Evolutionary conservation across 2,329 filamentous ascomycete genomes (phyloP), one percentile per base, ranked within the genome.

Genomic region (Epichloe uncinata): DNA sequence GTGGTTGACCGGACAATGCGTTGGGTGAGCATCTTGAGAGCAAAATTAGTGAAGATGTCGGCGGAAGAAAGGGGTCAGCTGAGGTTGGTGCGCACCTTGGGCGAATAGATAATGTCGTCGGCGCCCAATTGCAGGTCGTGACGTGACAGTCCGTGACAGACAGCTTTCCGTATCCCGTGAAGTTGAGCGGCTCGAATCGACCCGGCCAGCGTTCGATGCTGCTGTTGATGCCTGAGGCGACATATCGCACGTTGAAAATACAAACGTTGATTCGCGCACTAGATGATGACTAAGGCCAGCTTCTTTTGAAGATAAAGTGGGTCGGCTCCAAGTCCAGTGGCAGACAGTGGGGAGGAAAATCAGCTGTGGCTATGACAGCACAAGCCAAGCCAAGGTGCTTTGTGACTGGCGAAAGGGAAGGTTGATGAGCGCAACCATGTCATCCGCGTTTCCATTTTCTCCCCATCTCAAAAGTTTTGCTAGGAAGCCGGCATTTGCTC

Each of bases 11-110:
- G 74, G 60, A 68, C 72, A 66, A 82, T 69, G 70, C 75, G 75
- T 68, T 73, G 73, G 57, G 74, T 70, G 64, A 82, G 72, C 79
- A 83, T 82, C 78, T 82, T 47, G 15, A 30, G 16, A 30, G 60
- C 13, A 15, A 43, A 43, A 18, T 48, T 15, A 43, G 40, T 13
- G 26, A 47, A 38, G 22, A 18, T n/a, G 26, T 45, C 26, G 43
- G 44, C 40, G 2, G 3, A 5, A 6, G 20, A 15, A 9, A 40
- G 9, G 16, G 15, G 0, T 13, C 33, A 20, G 12, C 26, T 7
- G 4, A 34, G n/a, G 5, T 26, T n/a, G 7, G 13, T 33, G n/a
- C 50, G 42, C 47, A 51, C 50, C 50, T 49, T 49, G 65, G 59
- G 61, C 61, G 55, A 59, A 56, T 60, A 57, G 58, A 60, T 54